Conservation (phyloP, 1,284 basidiomycete species). For the Coniferiporia weirii region DNA sequence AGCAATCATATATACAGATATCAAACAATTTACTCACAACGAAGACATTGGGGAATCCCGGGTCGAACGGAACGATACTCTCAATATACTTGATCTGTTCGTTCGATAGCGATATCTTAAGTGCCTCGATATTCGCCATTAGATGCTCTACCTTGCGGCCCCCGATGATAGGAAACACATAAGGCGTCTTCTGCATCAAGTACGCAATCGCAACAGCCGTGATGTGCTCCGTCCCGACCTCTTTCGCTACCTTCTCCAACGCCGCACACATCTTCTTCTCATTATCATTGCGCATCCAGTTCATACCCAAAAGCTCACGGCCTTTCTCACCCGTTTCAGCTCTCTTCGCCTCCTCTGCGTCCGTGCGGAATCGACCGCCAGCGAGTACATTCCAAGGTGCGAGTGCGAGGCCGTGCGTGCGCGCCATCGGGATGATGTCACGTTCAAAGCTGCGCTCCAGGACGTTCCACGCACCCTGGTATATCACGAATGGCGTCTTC, state of each 20-base stretch:
- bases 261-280: constrained; percentile 10
- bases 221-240: constrained; percentile 24
- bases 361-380: constrained; percentile 21
- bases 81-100: constrained; percentile 22
- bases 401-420: constrained; percentile 19
- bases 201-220: constrained; percentile 19
- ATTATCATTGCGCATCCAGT: constrained; percentile 19
- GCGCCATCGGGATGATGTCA: constrained; percentile 32
- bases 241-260: constrained; percentile 26
- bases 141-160: constrained; percentile 26
- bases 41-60: constrained; percentile 26
- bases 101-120: constrained; percentile 22
- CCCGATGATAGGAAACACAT: constrained; percentile 25
- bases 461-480: constrained; percentile 31
- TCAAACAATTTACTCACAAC: constrained; percentile 22
- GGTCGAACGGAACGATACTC: constrained; percentile 21
- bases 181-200: constrained; percentile 13
- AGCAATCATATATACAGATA: not conserved
- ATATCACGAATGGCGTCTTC: constrained; percentile 30
- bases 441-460: constrained; percentile 29
- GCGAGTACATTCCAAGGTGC: constrained; percentile 30
- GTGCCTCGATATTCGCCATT: constrained; percentile 24
- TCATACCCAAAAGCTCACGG: not conserved
- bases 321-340: constrained; percentile 22
- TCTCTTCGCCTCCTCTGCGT: constrained; percentile 20